Percentiles rank a stretch among this genome's conserved stretches.
These are phyloP conservation scores for Polyporus tsugae DNA, from an alignment of 1,284 basidiomycete genomes.

Conservation along the genomic window DNA sequence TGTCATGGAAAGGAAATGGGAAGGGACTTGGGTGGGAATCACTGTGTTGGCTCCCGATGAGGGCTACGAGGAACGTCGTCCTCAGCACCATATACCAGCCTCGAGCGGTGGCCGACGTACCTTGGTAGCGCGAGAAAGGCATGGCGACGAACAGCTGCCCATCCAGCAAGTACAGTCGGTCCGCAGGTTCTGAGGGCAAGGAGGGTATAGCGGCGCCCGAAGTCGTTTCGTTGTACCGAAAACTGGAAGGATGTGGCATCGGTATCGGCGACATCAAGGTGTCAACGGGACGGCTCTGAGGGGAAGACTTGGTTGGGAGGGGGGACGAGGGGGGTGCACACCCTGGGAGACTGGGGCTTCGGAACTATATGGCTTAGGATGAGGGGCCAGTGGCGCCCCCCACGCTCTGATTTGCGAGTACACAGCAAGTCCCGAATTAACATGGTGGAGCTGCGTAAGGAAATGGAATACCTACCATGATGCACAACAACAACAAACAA, in stretches of 20 bases:
- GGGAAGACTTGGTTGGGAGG: not conserved
- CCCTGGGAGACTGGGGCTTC: not conserved
- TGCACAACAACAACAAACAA: constrained; percentile 1
- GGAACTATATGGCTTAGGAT: not conserved
- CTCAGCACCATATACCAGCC: not conserved
- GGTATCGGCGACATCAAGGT: not conserved
- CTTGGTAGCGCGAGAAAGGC: not conserved
- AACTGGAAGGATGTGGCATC: not conserved
- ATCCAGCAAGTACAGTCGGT: not conserved
- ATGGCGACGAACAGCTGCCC: not conserved
- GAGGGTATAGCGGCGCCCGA: not conserved
- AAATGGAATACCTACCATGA: not conserved
- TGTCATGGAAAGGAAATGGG: not conserved
- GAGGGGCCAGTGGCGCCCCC: constrained; percentile 8
- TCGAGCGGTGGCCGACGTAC: not conserved
- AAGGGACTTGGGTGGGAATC: not conserved
- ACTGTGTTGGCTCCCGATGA: not conserved
- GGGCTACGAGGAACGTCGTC: not conserved
- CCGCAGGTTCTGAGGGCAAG: not conserved
- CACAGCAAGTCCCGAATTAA: not conserved
- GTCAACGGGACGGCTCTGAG: not conserved
- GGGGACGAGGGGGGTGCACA: not conserved
- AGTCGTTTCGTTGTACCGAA: too few relatives aligned
- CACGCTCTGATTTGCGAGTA: not conserved
- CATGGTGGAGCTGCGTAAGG: not conserved